phyloP scores from a whole-genome alignment of 2,329 filamentous ascomycete genomes.

The Colletotrichum liaoningense region DNA sequence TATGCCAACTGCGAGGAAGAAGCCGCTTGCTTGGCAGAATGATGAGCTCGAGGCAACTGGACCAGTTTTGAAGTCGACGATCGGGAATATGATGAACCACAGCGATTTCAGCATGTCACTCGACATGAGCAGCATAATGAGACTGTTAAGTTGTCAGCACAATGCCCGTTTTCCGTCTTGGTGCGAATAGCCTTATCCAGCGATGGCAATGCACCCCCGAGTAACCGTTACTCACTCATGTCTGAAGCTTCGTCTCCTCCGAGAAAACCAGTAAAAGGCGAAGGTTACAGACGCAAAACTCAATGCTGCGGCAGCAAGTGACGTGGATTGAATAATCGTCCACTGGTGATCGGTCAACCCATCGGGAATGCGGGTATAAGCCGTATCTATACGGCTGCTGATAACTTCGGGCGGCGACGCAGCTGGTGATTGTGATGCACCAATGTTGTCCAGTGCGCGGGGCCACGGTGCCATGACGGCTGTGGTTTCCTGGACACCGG shows the following conservation, averaged over 20 bases:
- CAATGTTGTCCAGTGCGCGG: slow-evolving; percentile 7
- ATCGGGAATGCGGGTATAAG: slow-evolving; percentile 20
- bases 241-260: slow-evolving; percentile 79
- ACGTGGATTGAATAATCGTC: slow-evolving; percentile 36
- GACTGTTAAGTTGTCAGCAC: slow-evolving; percentile 54
- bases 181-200: neutral
- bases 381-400: neutral
- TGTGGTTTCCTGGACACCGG: slow-evolving; percentile 12
- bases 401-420: slow-evolving; percentile 2
- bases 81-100: slow-evolving; percentile 75
- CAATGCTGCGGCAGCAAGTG: slow-evolving; percentile 56
- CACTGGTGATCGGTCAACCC: slow-evolving; percentile 30
- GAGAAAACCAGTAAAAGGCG: slow-evolving; percentile 77
- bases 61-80: slow-evolving; percentile 66
- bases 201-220: neutral
- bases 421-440: slow-evolving; percentile 4
- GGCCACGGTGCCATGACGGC: slow-evolving; percentile 32
- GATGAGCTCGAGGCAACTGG: slow-evolving; percentile 60
- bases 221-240: slow-evolving; percentile 67
- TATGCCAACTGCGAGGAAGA: slow-evolving; percentile 74
- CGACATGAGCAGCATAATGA: slow-evolving; percentile 80
- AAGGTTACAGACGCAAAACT: slow-evolving; percentile 68
- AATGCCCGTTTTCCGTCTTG: slow-evolving; percentile 35
- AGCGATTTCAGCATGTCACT: slow-evolving; percentile 78
- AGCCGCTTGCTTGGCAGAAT: slow-evolving; percentile 77